Conservation (phyloP, 2,329 filamentous ascomycete species). For the Colletotrichum lentis region DNA sequence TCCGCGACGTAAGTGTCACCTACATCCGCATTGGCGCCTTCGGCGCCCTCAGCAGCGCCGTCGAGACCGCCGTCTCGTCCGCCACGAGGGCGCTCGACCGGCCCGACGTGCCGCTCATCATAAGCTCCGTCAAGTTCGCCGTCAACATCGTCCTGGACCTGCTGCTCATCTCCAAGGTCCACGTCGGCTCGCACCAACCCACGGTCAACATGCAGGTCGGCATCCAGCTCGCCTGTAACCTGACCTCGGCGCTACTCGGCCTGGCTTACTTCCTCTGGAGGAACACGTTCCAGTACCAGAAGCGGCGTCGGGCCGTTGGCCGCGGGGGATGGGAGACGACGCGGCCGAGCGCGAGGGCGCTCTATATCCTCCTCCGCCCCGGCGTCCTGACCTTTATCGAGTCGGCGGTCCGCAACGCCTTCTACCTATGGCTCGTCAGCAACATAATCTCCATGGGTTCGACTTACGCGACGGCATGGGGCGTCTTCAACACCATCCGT, state of each 20-base stretch:
- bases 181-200: conserved; percentile 62
- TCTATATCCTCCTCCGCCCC: conserved; percentile 63
- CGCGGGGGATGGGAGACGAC: conserved; percentile 38
- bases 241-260: conserved; percentile 63
- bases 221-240: conserved; percentile 68
- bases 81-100: conserved; percentile 72
- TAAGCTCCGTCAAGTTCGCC: conserved; percentile 69
- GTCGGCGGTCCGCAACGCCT: conserved; percentile 71
- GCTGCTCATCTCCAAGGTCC: conserved; percentile 71
- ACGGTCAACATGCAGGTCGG: conserved; percentile 71
- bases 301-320: conserved; percentile 8
- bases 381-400: conserved; percentile 69
- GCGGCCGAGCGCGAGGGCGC: conserved; percentile 52
- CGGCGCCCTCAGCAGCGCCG: conserved; percentile 66
- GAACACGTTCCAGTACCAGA: conserved; percentile 44
- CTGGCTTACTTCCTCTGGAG: conserved; percentile 67
- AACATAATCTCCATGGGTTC: conserved; percentile 70
- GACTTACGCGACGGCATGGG: conserved; percentile 76
- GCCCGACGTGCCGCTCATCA: conserved; percentile 73
- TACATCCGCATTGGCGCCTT: conserved; percentile 74
- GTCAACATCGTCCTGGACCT: conserved; percentile 74
- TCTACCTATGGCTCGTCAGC: conserved; percentile 76
- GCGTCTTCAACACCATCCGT: conserved; percentile 76
- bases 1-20: conserved; percentile 63
- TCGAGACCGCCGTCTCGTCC: conserved; percentile 69